Conservation (phyloP, 2,329 filamentous ascomycete genomes). For the Sporothrix protearum region DNA sequence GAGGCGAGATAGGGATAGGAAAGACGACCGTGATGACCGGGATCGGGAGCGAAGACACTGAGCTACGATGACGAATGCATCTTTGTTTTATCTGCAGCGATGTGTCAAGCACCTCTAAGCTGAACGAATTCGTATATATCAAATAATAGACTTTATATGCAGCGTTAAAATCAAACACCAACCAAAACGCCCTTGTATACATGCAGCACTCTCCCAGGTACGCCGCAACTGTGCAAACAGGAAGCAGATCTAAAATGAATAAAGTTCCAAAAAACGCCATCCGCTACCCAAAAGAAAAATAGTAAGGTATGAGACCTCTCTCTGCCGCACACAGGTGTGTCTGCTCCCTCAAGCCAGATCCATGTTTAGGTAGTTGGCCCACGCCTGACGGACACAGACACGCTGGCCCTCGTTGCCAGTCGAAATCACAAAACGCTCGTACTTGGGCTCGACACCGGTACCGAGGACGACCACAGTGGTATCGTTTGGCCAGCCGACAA, state of each 20-base stretch:
- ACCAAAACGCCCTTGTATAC: not conserved
- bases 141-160: not conserved
- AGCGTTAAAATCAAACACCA: not conserved
- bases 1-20: constrained; percentile 3
- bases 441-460: constrained; percentile 73
- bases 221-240: not conserved
- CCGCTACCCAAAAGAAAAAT: not conserved
- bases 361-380: constrained; percentile 67
- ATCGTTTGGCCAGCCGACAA: constrained; percentile 80
- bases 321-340: not conserved
- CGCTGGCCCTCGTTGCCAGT: constrained; percentile 65
- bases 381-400: constrained; percentile 67
- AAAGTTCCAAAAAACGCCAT: not conserved
- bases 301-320: not conserved
- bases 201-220: not conserved
- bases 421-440: constrained; percentile 81
- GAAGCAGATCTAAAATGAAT: not conserved
- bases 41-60: not conserved
- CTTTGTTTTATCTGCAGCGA: not conserved
- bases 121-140: not conserved
- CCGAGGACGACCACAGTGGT: constrained; percentile 71
- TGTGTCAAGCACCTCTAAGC: not conserved
- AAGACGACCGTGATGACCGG: not conserved
- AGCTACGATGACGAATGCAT: not conserved
- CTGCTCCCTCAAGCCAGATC: not conserved